A percentile compares a stretch with the other conserved stretches of the same genome.
Conservation (phyloP, 305 asterid genomes). For the Withania somnifera region DNA sequence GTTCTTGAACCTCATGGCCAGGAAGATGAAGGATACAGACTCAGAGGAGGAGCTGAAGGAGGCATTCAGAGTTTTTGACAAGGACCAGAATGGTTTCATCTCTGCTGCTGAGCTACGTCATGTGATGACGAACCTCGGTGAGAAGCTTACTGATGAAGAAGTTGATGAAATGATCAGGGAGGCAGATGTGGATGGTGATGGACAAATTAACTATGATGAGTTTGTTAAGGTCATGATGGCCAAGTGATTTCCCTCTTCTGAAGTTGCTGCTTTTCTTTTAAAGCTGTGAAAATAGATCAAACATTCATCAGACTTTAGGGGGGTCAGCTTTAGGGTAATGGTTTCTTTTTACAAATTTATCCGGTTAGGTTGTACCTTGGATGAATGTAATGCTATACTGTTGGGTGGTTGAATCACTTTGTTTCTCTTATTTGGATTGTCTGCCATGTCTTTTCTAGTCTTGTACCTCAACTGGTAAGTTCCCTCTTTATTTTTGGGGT, state of each 20-base stretch:
- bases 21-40: constrained; percentile 27
- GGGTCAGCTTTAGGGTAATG: not conserved
- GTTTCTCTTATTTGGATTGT: not conserved
- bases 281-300: not conserved
- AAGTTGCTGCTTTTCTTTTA: not conserved
- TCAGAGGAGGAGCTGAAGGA: constrained; percentile 25
- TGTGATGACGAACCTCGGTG: constrained; percentile 22
- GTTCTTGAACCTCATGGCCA: constrained; percentile 23
- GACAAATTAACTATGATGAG: constrained; percentile 22
- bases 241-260: constrained; percentile 11
- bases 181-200: constrained; percentile 24
- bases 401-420: not conserved
- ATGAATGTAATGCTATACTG: constrained; percentile 4
- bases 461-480: not conserved
- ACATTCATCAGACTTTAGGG: not conserved
- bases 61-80: constrained; percentile 23
- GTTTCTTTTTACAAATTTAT: not conserved
- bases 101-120: constrained; percentile 29
- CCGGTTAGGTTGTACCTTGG: constrained; percentile 2
- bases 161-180: constrained; percentile 26
- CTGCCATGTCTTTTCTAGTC: not conserved
- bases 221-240: constrained; percentile 22
- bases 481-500: not conserved
- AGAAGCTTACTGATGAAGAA: constrained; percentile 22
- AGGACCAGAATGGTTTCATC: constrained; percentile 25